Percentiles rank a stretch among this genome's conserved stretches.
These are phyloP conservation scores for Boletus reticulatus DNA, from an alignment of 768 basidiomycete species.

Conservation along the genomic window DNA sequence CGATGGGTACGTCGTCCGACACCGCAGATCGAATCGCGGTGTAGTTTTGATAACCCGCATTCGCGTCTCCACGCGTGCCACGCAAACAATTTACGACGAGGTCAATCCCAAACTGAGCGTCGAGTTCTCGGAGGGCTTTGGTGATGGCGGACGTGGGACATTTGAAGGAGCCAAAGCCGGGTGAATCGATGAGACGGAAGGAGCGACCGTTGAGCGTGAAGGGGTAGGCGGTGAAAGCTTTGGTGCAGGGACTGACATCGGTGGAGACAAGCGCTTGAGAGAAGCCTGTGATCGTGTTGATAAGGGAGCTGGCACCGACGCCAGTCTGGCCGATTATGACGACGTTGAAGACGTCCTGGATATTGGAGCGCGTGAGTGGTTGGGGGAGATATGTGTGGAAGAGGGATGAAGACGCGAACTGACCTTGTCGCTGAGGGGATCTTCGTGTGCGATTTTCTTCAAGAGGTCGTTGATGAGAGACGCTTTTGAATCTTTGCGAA, in stretches of 20 bases:
- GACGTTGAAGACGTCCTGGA: constrained; percentile 29
- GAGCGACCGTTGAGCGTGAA: constrained; percentile 26
- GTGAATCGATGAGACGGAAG: constrained; percentile 31
- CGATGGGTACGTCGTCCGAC: constrained; percentile 33
- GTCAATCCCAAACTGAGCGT: constrained; percentile 26
- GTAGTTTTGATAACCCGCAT: constrained; percentile 29
- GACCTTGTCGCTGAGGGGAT: constrained; percentile 24
- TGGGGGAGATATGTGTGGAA: neutral
- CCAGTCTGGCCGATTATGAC: constrained; percentile 32
- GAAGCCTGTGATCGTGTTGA: constrained; percentile 36
- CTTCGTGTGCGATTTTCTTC: constrained; percentile 21
- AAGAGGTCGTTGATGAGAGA: constrained; percentile 23
- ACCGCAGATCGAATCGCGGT: constrained; percentile 26
- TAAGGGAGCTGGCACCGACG: constrained; percentile 39
- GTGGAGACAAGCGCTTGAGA: constrained; percentile 23
- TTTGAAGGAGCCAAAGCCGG: constrained; percentile 29
- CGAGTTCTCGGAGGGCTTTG: constrained; percentile 28
- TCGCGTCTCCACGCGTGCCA: constrained; percentile 28
- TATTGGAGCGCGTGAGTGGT: neutral
- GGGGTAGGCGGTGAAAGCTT: constrained; percentile 21
- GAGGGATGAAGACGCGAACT: neutral
- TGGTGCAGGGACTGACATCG: constrained; percentile 29
- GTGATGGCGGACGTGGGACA: constrained; percentile 22
- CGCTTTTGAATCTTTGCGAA: constrained; percentile 27
- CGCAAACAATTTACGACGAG: constrained; percentile 29